These are phyloP conservation scores for Paramecium biaurelia DNA, from an alignment of 73 alveolate species.

Conservation along the genomic window DNA sequence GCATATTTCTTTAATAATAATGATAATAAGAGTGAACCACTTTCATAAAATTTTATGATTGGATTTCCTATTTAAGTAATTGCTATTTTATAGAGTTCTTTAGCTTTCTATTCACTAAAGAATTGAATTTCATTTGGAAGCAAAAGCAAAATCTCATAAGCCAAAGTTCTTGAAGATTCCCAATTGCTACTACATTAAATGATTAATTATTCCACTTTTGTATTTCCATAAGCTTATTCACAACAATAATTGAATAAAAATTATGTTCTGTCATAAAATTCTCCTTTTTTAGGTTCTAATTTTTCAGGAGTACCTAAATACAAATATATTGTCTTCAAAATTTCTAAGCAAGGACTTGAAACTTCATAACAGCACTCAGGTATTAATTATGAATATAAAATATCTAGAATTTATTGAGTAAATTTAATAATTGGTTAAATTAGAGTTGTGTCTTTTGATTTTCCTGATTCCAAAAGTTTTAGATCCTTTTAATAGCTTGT, in stretches of 20 bases:
- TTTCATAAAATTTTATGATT: neutral
- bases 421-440: neutral
- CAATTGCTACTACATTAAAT: neutral
- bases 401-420: neutral
- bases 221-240: neutral
- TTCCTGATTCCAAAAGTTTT: neutral
- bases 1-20: neutral
- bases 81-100: neutral
- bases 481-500: neutral
- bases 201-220: neutral
- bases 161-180: slow-evolving; percentile 42
- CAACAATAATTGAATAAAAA: neutral
- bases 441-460: neutral
- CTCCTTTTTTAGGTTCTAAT: slow-evolving; percentile 30
- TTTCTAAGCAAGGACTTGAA: slow-evolving; percentile 42
- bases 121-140: neutral
- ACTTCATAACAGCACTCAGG: slow-evolving; percentile 51
- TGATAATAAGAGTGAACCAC: neutral
- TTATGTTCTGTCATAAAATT: neutral
- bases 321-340: neutral
- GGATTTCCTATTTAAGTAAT: neutral
- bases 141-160: neutral
- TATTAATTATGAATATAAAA: neutral
- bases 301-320: slow-evolving; percentile 5
- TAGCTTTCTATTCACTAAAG: neutral